Evolutionary conservation across 2,329 filamentous ascomycete genomes (phyloP), one percentile per base, ranked within the genome.

Genomic region (Colletotrichum phormii): DNA sequence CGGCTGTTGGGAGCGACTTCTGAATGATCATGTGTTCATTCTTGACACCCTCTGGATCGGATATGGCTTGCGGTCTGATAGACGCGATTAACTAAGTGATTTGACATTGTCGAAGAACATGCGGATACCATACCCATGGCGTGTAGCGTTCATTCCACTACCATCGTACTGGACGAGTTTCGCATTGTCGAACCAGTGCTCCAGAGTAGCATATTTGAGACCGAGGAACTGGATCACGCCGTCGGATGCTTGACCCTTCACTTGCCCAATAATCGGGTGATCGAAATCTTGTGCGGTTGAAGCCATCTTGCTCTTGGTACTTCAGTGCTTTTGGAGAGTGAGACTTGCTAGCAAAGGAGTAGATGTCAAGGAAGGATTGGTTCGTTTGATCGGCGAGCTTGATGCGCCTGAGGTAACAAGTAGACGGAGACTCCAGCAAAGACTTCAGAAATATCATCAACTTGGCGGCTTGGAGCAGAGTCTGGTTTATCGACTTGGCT

Each of bases 1-100:
- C 55, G 9, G 76, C 77, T 62, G 78, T 77, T 51, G 86, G 84
- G 1, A 89, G 77, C 0, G 80, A 76, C 9, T 89, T 81, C 67
- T 89, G 88, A 18, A 89, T 83, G 69, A 87, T 82, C 2, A 78
- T 75, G n/a, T 85, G 83, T 69, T 89, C 88, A 2, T 79, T 75
- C 49, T 88, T 81, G 58, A 84, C 81, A 9, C 83, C 85, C 18
- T 80, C 78, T 0, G 81, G 77, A 26, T 80, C 80, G 5, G 82
- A 84, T 12, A 86, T 77, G 3, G 83, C 81, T 37, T 81, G 81
- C 22, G 82, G 83, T 29, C 83, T 76, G 61, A 12, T 33, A 54
- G 13, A 62, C 22, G 15, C 11, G n/a, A 11, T 54, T 13, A 24
- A 13, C 8, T 24, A 4, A 15, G 26, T 6, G 9, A n/a, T 31